Percentiles rank a stretch among this genome's conserved stretches.
Evolutionary conservation across 176 grass and related monocot genomes (phyloP).

Genomic region (Phoenix roebelenii): DNA sequence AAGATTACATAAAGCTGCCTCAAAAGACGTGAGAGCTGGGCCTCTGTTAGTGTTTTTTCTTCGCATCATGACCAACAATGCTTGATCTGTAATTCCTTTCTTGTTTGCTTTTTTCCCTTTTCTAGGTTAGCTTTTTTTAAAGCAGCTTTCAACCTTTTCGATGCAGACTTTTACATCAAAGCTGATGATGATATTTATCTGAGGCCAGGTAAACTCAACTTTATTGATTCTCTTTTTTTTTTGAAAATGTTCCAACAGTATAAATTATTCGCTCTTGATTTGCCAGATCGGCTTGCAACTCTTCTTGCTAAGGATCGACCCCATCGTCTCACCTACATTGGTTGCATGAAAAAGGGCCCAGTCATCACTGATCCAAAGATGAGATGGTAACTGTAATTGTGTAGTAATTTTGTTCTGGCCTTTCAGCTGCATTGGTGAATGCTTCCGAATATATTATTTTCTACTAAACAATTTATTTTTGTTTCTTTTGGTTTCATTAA

Average conservation of each 20-base stretch:
- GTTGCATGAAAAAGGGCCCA: slow-evolving; percentile 99
- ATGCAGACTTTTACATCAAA: slow-evolving; percentile 93
- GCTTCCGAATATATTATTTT: too few relatives aligned
- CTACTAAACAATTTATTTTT: too few relatives aligned
- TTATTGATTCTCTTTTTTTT: too few relatives aligned
- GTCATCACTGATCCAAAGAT: slow-evolving; percentile 84
- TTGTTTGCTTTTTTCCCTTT: background rate
- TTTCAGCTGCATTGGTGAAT: background rate
- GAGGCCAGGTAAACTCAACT: slow-evolving; percentile 58
- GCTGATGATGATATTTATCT: slow-evolving; percentile 90
- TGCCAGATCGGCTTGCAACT: slow-evolving; percentile 88
- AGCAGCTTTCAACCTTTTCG: slow-evolving; percentile 87
- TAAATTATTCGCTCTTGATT: background rate
- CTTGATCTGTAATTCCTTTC: slow-evolving; percentile 7
- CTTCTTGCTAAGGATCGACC: slow-evolving; percentile 84
- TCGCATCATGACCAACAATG: background rate
- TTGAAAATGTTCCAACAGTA: slow-evolving; percentile 2
- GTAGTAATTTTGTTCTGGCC: background rate
- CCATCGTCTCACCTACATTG: slow-evolving; percentile 64
- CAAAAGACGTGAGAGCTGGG: slow-evolving; percentile 58
- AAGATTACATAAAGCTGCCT: slow-evolving; percentile 56
- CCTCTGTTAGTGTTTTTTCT: background rate
- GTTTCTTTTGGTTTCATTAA: background rate
- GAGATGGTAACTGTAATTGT: slow-evolving; percentile 53
- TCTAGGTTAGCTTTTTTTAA: slow-evolving; percentile 92